Evolutionary conservation across 2,329 filamentous ascomycete genomes (phyloP), one percentile per base, ranked within the genome.

Genomic region (Bipolaris sorokiniana): DNA sequence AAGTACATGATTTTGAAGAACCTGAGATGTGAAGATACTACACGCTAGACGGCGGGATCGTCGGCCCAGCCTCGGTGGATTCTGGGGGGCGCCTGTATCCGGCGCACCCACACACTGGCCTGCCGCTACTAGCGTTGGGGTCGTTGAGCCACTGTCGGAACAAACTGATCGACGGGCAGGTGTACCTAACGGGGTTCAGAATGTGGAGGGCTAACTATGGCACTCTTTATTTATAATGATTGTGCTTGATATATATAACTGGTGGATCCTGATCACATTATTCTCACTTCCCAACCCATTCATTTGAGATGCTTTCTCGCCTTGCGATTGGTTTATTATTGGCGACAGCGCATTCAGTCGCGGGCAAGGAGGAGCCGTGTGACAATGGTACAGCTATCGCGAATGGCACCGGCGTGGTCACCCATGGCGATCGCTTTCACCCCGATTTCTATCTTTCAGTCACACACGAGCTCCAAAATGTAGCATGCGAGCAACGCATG

Each of bases 401-500:
- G 5, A 42, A 56, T 23, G 31, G 16, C 3, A 33, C 42, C 1
- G 16, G 28, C 31, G 31, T 58, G 16, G 41, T 51, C 15, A 55
- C 22, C 28, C 56, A 58, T 33, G 52, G 46, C 48, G 52, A 37
- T 22, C 33, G 37, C 0, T 79, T 77, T 38, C 62, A 55, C 3
- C 83, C 83, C 5, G 78, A 84, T 57, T 71, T 78, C 54, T 73
- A 82, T 18, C 77, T 86, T n/a, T 74, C 76, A 18, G 76, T 82
- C 2, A 79, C 80, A 5, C 67, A 76, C 18, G 66, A 76, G 48
- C 72, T 79, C n/a, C 70, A 81, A 37, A 70, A 74, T 0, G 70
- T 81, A 46, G 79, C 80, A 47, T 85, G 83, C 59, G 69, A 81
- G 57, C 70, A 75, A 3, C 75, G 82, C 20, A 72, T 77, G 49